Percentiles rank a stretch among this genome's conserved stretches.
phyloP scores from a whole-genome alignment of 805 yeast genomes.

The Lipomyces mesembrius region DNA sequence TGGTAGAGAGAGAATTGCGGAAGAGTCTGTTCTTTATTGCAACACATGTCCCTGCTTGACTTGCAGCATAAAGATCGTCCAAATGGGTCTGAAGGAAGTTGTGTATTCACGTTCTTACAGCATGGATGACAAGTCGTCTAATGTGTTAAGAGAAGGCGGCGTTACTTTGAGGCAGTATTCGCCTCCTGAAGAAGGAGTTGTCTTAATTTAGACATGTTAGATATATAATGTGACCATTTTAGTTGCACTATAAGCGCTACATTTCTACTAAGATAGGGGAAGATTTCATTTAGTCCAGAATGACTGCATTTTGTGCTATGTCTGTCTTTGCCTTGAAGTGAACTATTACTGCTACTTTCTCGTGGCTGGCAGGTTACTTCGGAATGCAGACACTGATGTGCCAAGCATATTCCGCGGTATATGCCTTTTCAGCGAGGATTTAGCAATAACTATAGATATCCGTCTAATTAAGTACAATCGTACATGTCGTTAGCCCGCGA shows the following conservation, averaged over 20 bases:
- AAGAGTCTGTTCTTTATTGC: slow-evolving; percentile 68
- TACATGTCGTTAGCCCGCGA: slow-evolving; percentile 56
- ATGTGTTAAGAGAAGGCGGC: slow-evolving; percentile 74
- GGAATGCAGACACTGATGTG: too few relatives aligned
- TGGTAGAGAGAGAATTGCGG: slow-evolving; percentile 82
- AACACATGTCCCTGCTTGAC: slow-evolving; percentile 97
- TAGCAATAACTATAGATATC: too few relatives aligned
- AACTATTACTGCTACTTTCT: neutral
- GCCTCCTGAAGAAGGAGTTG: slow-evolving; percentile 46
- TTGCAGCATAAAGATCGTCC: slow-evolving; percentile 93
- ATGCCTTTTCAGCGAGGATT: too few relatives aligned
- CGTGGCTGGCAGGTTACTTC: neutral
- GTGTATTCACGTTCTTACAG: slow-evolving; percentile 90
- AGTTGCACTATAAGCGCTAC: neutral
- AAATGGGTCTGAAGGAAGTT: slow-evolving; percentile 86
- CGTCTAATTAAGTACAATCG: slow-evolving; percentile 47
- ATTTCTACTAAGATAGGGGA: neutral
- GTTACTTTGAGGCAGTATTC: slow-evolving; percentile 67
- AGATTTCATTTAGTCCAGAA: neutral
- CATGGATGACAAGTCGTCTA: slow-evolving; percentile 81
- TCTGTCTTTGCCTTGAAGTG: neutral
- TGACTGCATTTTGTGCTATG: neutral
- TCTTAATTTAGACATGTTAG: slow-evolving; percentile 14
- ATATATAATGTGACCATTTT: neutral
- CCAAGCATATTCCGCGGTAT: too few relatives aligned